These are phyloP conservation scores for Hansenula lynferdii DNA, from an alignment of 1,139 yeast species.

Conservation along the genomic window DNA sequence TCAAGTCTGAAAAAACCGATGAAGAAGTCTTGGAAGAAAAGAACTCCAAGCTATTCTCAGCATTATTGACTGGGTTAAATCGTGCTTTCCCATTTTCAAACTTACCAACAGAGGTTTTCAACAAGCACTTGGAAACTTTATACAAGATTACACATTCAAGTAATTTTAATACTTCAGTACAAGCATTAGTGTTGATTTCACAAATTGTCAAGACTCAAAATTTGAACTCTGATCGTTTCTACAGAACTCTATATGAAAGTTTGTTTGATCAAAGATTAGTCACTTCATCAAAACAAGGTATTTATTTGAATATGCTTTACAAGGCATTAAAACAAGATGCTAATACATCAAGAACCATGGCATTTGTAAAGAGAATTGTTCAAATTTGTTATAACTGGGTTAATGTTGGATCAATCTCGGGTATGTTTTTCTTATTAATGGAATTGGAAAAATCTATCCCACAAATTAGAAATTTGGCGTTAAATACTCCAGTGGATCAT, in stretches of 20 bases:
- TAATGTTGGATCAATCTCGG: conserved; percentile 86
- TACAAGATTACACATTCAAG: conserved; percentile 91
- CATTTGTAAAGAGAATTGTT: conserved; percentile 86
- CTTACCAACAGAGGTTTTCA: conserved; percentile 67
- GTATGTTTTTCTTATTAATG: conserved; percentile 73
- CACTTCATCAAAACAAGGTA: conserved; percentile 82
- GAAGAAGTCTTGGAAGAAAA: conserved; percentile 77
- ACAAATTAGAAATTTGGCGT: conserved; percentile 43
- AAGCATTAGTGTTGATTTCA: conserved; percentile 80
- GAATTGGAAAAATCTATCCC: conserved; percentile 58
- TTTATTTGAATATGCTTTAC: conserved; percentile 80
- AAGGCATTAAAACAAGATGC: conserved; percentile 76
- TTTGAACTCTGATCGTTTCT: conserved; percentile 68
- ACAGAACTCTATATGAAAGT: conserved; percentile 86
- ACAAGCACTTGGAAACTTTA: conserved; percentile 75
- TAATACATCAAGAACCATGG: conserved; percentile 64
- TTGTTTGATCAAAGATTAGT: conserved; percentile 80
- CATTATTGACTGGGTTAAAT: conserved; percentile 89
- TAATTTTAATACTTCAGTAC: conserved; percentile 91
- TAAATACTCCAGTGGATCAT: conserved; percentile 35
- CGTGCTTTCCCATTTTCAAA: conserved; percentile 94
- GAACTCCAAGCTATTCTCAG: conserved; percentile 80
- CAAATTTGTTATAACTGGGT: conserved; percentile 86
- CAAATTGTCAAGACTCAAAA: conserved; percentile 63
- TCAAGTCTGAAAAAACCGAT: conserved; percentile 61